These are phyloP conservation scores for Prasinococcaceae sp. DNA, from an alignment of 139 green algal species.

Conservation along the genomic window DNA sequence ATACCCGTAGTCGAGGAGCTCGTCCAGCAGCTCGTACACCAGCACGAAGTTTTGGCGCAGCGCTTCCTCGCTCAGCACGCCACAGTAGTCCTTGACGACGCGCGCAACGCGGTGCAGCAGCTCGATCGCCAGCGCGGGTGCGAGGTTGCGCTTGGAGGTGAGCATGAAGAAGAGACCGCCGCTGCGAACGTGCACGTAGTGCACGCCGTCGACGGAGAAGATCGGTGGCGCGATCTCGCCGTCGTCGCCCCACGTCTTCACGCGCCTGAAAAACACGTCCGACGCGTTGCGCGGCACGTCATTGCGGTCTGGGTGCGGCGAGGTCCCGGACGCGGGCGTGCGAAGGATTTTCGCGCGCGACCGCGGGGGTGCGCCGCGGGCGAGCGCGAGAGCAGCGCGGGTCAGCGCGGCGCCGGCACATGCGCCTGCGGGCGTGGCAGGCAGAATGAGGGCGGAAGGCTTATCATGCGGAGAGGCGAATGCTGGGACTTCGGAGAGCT, in stretches of 20 bases:
- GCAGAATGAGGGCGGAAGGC: too few species aligned
- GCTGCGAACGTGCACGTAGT: slow-evolving; percentile 78
- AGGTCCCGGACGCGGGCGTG: not conserved
- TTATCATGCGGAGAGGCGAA: too few species aligned
- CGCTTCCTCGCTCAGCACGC: slow-evolving; percentile 74
- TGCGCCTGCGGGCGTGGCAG: too few species aligned
- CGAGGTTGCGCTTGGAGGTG: slow-evolving; percentile 74
- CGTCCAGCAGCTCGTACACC: slow-evolving; percentile 94
- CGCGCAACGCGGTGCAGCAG: slow-evolving; percentile 68
- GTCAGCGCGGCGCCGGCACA: too few species aligned
- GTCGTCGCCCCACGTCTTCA: slow-evolving; percentile 60
- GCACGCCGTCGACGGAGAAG: slow-evolving; percentile 83
- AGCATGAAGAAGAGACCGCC: slow-evolving; percentile 68
- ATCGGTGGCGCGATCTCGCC: slow-evolving; percentile 66
- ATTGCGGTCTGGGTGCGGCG: slow-evolving; percentile 13
- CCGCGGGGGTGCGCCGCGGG: too few species aligned
- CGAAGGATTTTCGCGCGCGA: not conserved
- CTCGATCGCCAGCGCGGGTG: slow-evolving; percentile 76
- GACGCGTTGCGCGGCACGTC: slow-evolving; percentile 38
- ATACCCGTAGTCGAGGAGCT: slow-evolving; percentile 40
- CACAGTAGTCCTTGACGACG: slow-evolving; percentile 87
- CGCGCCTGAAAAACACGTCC: slow-evolving; percentile 80
- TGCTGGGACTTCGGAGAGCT: too few species aligned
- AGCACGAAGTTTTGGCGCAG: slow-evolving; percentile 91
- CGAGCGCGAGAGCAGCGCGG: too few species aligned